Evolutionary conservation across 2,329 filamentous ascomycete species (phyloP).

Genomic region (Hymenoscyphus scutula): DNA sequence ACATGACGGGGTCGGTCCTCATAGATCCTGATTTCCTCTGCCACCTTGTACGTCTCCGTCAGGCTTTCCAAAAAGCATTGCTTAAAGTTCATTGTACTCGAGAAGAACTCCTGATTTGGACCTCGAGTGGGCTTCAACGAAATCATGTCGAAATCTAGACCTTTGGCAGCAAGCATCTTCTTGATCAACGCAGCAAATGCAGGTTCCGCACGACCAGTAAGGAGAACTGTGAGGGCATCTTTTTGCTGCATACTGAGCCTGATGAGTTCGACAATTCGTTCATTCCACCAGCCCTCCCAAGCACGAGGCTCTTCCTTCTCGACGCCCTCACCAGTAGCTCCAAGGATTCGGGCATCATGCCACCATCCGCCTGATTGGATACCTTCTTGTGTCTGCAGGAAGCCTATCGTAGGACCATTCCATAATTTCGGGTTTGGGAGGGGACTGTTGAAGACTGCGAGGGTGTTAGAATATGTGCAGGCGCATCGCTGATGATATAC

Average conservation of each 20-base stretch:
- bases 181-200: conserved; percentile 77
- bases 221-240: conserved; percentile 77
- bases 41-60: conserved; percentile 79
- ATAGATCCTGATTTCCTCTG: conserved; percentile 78
- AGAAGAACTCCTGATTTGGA: conserved; percentile 75
- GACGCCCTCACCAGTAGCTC: conserved; percentile 78
- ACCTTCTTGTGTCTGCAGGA: conserved; percentile 70
- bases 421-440: conserved; percentile 86
- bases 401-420: conserved; percentile 74
- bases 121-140: conserved; percentile 82
- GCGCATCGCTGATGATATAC: conserved; percentile 32
- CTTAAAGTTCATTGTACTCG: conserved; percentile 88
- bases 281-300: conserved; percentile 97
- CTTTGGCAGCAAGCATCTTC: conserved; percentile 74
- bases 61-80: conserved; percentile 77
- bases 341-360: conserved; percentile 86
- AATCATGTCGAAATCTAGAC: conserved; percentile 83
- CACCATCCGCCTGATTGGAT: conserved; percentile 92
- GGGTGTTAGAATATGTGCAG: conserved; percentile 18
- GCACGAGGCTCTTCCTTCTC: conserved; percentile 78
- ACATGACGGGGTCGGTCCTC: conserved; percentile 67
- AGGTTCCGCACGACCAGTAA: conserved; percentile 81
- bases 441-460: conserved; percentile 81
- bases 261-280: conserved; percentile 79
- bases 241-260: conserved; percentile 78